phyloP scores from a whole-genome alignment of 2,329 filamentous ascomycete genomes.

The Ilyonectria sp. region DNA sequence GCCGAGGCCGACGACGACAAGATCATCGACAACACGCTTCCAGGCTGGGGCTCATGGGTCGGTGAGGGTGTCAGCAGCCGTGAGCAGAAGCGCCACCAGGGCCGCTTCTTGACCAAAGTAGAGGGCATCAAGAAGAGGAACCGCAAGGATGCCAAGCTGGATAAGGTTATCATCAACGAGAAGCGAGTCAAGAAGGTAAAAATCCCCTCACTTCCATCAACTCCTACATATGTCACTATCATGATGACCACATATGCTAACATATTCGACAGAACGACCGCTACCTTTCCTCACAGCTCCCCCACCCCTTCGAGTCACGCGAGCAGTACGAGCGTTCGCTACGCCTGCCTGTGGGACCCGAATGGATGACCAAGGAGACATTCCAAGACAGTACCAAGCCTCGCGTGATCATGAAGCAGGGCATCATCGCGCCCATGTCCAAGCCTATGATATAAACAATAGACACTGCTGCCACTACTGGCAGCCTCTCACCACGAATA shows the following conservation, averaged over 20 bases:
- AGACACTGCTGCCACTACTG: conserved; percentile 12
- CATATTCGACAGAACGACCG: conserved; percentile 76
- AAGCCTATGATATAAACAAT: conserved; percentile 71
- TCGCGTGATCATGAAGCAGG: conserved; percentile 90
- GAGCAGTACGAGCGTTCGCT: conserved; percentile 93
- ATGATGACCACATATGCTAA: conserved; percentile 15
- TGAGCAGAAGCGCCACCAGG: conserved; percentile 75
- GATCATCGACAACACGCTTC: conserved; percentile 85
- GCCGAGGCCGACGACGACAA: conserved; percentile 87
- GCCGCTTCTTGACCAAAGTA: conserved; percentile 74
- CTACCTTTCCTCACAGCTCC: conserved; percentile 87
- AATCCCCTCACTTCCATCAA: background rate
- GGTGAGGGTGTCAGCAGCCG: conserved; percentile 85
- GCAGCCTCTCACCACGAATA: conserved; percentile 22
- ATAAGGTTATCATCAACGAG: conserved; percentile 92
- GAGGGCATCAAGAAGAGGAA: conserved; percentile 83
- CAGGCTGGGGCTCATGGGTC: conserved; percentile 94
- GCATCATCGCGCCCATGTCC: conserved; percentile 88
- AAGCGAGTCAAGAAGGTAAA: conserved; percentile 88
- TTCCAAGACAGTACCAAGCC: conserved; percentile 94
- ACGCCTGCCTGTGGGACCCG: conserved; percentile 88
- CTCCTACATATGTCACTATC: background rate
- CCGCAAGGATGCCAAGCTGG: conserved; percentile 85
- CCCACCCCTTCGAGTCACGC: conserved; percentile 89
- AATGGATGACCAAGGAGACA: conserved; percentile 97